Evolutionary conservation across 2,329 filamentous ascomycete species (phyloP).

Genomic region (Clonostachys chloroleuca): DNA sequence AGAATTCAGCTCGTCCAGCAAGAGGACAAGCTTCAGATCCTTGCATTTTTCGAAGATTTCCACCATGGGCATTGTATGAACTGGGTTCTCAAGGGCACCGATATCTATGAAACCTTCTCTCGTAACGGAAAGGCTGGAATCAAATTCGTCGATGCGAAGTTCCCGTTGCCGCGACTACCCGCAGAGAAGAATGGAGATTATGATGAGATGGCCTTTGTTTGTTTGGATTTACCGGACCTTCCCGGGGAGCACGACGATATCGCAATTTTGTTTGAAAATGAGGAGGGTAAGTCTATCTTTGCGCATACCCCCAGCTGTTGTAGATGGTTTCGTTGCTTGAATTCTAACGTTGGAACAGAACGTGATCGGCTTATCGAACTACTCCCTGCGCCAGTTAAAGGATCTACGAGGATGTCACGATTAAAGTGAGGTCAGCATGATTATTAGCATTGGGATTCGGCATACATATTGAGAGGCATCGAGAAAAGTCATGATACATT

Average conservation of each 20-base stretch:
- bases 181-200: slow-evolving; percentile 43
- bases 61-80: slow-evolving; percentile 85
- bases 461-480: no score
- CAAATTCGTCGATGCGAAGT: slow-evolving; percentile 85
- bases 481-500: no score
- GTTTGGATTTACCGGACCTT: slow-evolving; percentile 82
- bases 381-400: slow-evolving; percentile 54
- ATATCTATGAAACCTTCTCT: slow-evolving; percentile 70
- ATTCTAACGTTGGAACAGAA: slow-evolving; percentile 31
- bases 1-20: slow-evolving; percentile 72
- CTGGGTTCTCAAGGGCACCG: slow-evolving; percentile 79
- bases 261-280: slow-evolving; percentile 75
- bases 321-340: not conserved
- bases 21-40: slow-evolving; percentile 71
- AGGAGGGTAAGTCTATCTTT: slow-evolving; percentile 58
- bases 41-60: slow-evolving; percentile 88
- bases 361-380: slow-evolving; percentile 46
- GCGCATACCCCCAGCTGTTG: not conserved
- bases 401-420: slow-evolving; percentile 12
- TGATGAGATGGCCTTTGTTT: slow-evolving; percentile 70
- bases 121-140: slow-evolving; percentile 65
- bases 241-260: slow-evolving; percentile 93
- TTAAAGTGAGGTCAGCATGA: not conserved
- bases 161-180: slow-evolving; percentile 67
- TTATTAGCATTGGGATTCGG: no score